Evolutionary conservation across 2,329 filamentous ascomycete genomes (phyloP), one percentile per base, ranked within the genome.

Genomic region (Dothideomycetes sp.): DNA sequence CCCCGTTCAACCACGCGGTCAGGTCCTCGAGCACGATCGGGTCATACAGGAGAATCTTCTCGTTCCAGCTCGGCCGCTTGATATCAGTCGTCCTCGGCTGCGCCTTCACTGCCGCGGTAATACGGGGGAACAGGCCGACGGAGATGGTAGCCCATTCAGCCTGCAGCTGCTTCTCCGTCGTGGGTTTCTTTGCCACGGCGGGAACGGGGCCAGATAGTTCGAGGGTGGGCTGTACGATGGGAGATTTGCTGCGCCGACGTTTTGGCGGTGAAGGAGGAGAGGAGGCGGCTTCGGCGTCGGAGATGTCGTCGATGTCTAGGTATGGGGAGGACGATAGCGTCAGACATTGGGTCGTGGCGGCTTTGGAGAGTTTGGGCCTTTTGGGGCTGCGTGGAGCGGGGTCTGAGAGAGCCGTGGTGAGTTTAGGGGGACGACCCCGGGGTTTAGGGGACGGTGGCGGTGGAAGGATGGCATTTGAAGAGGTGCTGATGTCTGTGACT

Each of bases 11-110:
- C 83, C 87, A 96, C 0, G 66, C 62, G 0, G 88, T 74, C 11
- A 98, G 65, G 48, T 95, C 87, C 60, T 96, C 89, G 0, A 95
- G 61, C 1, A 91, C 71, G 32, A 98, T 81, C 0, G 89, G 86
- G 52, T 96, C 88, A 56, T 93, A 96, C 56, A 96, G 75, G 4
- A 96, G 67, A 34, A 98, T 95, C 62, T 87, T 93, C 60, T 96
- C 86, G 50, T 93, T 72, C 84, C 88, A 96, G 2, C 76, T 86
- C 3, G 68, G 70, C 3, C 56, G 53, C 4, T 52, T 56, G 5
- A 57, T 54, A 41, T 70, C 55, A 7, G 57, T 60, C 2, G 59
- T 59, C 4, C 59, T 62, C 14, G 62, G 53, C 19, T 68, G 61
- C 5, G 56, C 53, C 29, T 61, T 66, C 27, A 79, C 58, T 3